phyloP scores from a whole-genome alignment of 2,329 filamentous ascomycete genomes.

The Hirsutella rhossiliensis region DNA sequence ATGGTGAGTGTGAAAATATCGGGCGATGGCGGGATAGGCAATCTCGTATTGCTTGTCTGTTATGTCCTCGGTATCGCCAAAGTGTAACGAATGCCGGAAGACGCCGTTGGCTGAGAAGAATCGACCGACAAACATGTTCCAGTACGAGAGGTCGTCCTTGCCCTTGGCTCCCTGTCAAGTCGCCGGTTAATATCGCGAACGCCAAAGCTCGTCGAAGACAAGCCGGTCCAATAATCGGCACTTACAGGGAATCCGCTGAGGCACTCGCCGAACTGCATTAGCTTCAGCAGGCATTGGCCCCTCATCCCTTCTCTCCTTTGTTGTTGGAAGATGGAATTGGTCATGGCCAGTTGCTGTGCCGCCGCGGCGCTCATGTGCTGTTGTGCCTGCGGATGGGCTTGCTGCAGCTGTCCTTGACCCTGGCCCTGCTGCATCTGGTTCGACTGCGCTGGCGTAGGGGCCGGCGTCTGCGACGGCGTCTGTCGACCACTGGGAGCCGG shows the following conservation, averaged over 20 bases:
- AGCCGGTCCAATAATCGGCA: background rate
- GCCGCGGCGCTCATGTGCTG: conserved; percentile 17
- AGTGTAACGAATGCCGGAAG: conserved; percentile 59
- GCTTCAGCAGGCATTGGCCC: conserved; percentile 43
- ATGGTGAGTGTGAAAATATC: conserved; percentile 86
- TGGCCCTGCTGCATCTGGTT: conserved; percentile 18
- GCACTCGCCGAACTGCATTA: conserved; percentile 52
- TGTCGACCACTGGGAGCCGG: conserved; percentile 33
- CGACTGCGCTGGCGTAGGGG: conserved; percentile 23
- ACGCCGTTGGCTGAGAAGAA: conserved; percentile 74
- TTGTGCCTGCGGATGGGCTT: conserved; percentile 14
- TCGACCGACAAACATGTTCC: conserved; percentile 65
- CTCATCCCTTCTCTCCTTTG: conserved; percentile 40
- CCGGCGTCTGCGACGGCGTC: conserved; percentile 32
- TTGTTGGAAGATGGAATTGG: conserved; percentile 26
- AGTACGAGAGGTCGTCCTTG: conserved; percentile 60
- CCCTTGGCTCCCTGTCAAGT: conserved; percentile 38
- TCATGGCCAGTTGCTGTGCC: conserved; percentile 23
- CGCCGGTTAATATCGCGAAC: conserved; percentile 1
- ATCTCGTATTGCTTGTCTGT: conserved; percentile 79
- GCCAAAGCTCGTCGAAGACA: background rate
- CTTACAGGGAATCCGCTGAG: conserved; percentile 45
- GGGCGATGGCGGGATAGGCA: conserved; percentile 64
- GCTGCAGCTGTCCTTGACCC: conserved; percentile 19
- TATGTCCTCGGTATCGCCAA: conserved; percentile 41